Evolutionary conservation across 805 yeast genomes (phyloP).

Genomic region (Deakozyma indianensis): DNA sequence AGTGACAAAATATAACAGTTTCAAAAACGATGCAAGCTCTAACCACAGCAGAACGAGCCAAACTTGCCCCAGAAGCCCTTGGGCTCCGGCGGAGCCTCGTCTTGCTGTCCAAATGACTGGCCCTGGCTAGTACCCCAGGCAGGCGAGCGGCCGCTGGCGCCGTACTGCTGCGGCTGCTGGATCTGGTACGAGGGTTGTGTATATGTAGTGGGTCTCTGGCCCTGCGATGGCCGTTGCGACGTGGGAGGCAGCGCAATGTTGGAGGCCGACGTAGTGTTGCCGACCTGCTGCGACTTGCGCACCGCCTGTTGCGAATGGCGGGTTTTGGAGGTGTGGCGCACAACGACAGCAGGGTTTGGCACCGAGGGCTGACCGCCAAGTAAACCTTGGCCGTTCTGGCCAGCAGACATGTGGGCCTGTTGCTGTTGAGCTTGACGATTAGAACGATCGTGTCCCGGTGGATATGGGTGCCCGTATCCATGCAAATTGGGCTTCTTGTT

Average conservation of each 20-base stretch:
- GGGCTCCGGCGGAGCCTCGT: constrained; percentile 9
- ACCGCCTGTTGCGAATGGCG: constrained; percentile 12
- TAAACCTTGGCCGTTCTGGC: constrained; percentile 7
- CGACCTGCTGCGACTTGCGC: constrained; percentile 9
- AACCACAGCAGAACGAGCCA: constrained; percentile 21
- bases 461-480: constrained; percentile 93
- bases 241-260: background rate
- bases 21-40: constrained; percentile 2
- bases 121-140: constrained; percentile 3
- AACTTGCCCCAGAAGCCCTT: constrained; percentile 19
- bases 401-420: constrained; percentile 19
- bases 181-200: constrained; percentile 7
- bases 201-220: constrained; percentile 5
- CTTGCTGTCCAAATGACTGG: constrained; percentile 1
- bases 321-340: constrained; percentile 20
- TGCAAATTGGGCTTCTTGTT: constrained; percentile 89
- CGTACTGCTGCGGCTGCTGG: constrained; percentile 9
- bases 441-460: constrained; percentile 29
- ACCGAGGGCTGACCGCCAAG: constrained; percentile 16
- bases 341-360: constrained; percentile 19
- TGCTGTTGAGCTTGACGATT: constrained; percentile 9
- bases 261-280: constrained; percentile 3
- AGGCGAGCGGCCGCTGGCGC: constrained; percentile 4
- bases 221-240: constrained; percentile 1
- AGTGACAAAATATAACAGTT: background rate